phyloP scores from a whole-genome alignment of 106 monocot genomes.

The Dendrobium officinale region DNA sequence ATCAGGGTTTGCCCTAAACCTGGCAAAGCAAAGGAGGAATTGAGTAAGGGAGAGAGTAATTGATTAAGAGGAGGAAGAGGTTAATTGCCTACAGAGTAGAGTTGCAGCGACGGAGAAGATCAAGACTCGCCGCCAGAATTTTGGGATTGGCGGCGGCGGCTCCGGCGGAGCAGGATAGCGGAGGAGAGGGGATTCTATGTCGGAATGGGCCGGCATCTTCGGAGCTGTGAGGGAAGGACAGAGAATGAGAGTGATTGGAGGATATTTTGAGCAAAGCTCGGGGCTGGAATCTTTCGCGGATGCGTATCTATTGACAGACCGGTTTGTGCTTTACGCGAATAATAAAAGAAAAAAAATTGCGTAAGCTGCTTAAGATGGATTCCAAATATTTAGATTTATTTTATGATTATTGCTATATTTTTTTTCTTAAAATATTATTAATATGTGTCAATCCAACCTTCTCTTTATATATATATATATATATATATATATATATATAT shows the following conservation, averaged over 20 bases:
- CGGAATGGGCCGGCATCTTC: neutral
- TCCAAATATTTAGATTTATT: too few relatives aligned
- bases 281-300: neutral
- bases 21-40: neutral
- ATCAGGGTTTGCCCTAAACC: neutral
- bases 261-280: neutral
- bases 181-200: conserved; percentile 41
- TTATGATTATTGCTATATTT: too few relatives aligned
- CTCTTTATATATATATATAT: too few relatives aligned
- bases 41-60: neutral
- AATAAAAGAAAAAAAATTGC: too few relatives aligned
- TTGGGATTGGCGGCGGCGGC: neutral
- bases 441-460: too few relatives aligned
- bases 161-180: conserved; percentile 15
- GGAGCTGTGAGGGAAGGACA: neutral
- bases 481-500: too few relatives aligned
- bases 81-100: conserved; percentile 18
- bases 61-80: neutral
- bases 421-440: too few relatives aligned
- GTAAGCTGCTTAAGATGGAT: too few relatives aligned
- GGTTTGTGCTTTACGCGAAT: too few relatives aligned
- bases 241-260: neutral
- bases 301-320: too few relatives aligned
- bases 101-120: neutral
- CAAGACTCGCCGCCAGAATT: neutral